Percentiles rank a stretch among this genome's conserved stretches.
Evolutionary conservation across 2,329 filamentous ascomycete species (phyloP).

Genomic region (Trichoderma guizhouense): DNA sequence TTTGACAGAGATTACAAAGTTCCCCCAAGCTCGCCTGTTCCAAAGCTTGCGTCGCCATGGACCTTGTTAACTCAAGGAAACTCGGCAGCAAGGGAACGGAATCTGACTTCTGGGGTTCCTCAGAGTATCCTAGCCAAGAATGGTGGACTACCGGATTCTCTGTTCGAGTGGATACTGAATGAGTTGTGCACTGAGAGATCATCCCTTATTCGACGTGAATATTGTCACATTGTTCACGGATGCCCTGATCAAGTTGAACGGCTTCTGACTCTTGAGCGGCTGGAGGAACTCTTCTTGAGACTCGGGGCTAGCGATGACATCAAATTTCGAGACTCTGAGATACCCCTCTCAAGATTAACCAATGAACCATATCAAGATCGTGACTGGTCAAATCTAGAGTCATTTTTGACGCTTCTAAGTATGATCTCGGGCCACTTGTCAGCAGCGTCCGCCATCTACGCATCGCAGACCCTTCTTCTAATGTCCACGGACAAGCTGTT

Average conservation of each 20-base stretch:
- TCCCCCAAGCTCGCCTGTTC: constrained; percentile 26
- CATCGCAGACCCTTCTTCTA: constrained; percentile 48
- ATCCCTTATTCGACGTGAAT: constrained; percentile 56
- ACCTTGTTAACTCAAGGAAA: constrained; percentile 45
- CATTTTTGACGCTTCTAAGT: constrained; percentile 43
- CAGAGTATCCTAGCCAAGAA: constrained; percentile 43
- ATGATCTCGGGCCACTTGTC: constrained; percentile 37
- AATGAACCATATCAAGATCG: constrained; percentile 34
- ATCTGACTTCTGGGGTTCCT: constrained; percentile 61
- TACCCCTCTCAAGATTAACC: constrained; percentile 24
- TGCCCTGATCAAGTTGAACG: constrained; percentile 43
- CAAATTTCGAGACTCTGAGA: constrained; percentile 26
- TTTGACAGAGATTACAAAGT: constrained; percentile 39
- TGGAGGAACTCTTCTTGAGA: constrained; percentile 53
- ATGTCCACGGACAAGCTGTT: constrained; percentile 54
- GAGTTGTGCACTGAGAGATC: constrained; percentile 56
- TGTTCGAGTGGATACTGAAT: constrained; percentile 64
- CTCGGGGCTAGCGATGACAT: constrained; percentile 56
- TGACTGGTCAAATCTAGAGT: constrained; percentile 45
- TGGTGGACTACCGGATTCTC: constrained; percentile 54
- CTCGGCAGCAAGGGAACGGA: constrained; percentile 48
- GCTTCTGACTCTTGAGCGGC: constrained; percentile 43
- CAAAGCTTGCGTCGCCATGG: constrained; percentile 42
- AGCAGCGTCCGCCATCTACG: constrained; percentile 35
- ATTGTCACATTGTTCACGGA: constrained; percentile 52